phyloP scores from a whole-genome alignment of 139 green algal species.

The Gonium pectorale region DNA sequence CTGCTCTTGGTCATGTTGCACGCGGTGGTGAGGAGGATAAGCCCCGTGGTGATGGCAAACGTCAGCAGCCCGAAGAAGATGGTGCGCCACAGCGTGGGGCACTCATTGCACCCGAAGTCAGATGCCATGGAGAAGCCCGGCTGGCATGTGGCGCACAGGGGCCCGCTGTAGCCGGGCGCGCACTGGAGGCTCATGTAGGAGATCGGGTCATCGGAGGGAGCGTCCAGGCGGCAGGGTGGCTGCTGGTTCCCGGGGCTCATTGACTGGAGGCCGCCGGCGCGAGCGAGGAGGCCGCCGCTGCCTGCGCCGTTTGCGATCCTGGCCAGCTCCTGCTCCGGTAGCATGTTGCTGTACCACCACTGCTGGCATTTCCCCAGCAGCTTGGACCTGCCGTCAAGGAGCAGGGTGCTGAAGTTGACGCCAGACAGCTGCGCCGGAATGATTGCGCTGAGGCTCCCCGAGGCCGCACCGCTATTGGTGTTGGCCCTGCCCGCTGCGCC shows the following conservation, averaged over 20 bases:
- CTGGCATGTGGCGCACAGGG: slow-evolving; percentile 15
- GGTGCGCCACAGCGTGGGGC: neutral
- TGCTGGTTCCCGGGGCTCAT: neutral
- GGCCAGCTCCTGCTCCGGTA: too few relatives aligned
- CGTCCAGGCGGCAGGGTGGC: neutral
- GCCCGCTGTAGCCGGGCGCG: slow-evolving; percentile 14
- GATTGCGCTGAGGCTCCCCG: neutral
- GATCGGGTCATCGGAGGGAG: neutral
- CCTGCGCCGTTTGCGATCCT: too few relatives aligned
- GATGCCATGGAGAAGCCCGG: neutral
- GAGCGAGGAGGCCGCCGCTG: too few relatives aligned
- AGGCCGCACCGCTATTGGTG: too few relatives aligned
- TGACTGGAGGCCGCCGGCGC: too few relatives aligned
- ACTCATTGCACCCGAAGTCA: slow-evolving; percentile 2
- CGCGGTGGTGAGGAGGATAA: neutral
- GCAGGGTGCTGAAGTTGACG: neutral
- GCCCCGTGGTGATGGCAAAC: neutral
- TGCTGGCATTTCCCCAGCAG: neutral
- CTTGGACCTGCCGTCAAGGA: neutral
- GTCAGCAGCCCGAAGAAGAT: neutral
- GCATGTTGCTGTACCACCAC: neutral
- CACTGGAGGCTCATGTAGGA: neutral
- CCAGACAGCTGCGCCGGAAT: neutral
- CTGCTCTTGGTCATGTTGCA: neutral
- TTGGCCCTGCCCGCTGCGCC: too few relatives aligned